phyloP scores from a whole-genome alignment of 2,329 filamentous ascomycete genomes.

The Stagonosporopsis chrysanthemi region DNA sequence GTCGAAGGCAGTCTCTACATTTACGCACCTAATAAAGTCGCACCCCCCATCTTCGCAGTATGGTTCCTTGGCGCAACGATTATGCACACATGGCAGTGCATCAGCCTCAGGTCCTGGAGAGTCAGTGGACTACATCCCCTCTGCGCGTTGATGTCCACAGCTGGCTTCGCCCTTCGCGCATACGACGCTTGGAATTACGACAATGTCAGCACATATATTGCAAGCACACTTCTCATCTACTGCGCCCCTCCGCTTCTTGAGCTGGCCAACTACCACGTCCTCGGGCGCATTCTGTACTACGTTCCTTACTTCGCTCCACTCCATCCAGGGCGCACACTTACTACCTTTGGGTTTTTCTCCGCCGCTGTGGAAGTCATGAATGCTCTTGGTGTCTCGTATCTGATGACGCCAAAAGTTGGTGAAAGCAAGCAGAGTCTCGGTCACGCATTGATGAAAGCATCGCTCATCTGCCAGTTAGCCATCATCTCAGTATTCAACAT shows the following conservation, averaged over 20 bases:
- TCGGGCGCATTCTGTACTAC: conserved; percentile 66
- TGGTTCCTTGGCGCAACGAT: conserved; percentile 54
- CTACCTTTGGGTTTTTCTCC: conserved; percentile 63
- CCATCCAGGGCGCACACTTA: conserved; percentile 64
- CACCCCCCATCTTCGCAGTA: conserved; percentile 60
- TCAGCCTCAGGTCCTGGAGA: conserved; percentile 62
- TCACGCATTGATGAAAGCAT: conserved; percentile 55
- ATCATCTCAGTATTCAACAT: conserved; percentile 56
- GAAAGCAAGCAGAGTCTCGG: conserved; percentile 50
- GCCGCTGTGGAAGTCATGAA: conserved; percentile 58
- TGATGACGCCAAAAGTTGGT: conserved; percentile 48
- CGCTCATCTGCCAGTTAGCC: conserved; percentile 58
- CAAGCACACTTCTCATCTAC: conserved; percentile 46
- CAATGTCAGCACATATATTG: conserved; percentile 49
- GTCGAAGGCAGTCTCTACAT: conserved; percentile 33
- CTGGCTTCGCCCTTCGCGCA: conserved; percentile 62
- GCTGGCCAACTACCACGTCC: conserved; percentile 65
- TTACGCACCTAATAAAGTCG: conserved; percentile 61
- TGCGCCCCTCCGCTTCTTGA: conserved; percentile 29
- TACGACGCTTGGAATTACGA: conserved; percentile 60
- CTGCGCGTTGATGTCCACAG: conserved; percentile 61
- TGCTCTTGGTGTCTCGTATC: conserved; percentile 55
- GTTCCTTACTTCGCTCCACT: conserved; percentile 65
- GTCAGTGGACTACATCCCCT: conserved; percentile 62
- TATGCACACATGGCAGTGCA: conserved; percentile 61